Evolutionary conservation across 768 basidiomycete species (phyloP).

Genomic region (Suillus subalutaceus): DNA sequence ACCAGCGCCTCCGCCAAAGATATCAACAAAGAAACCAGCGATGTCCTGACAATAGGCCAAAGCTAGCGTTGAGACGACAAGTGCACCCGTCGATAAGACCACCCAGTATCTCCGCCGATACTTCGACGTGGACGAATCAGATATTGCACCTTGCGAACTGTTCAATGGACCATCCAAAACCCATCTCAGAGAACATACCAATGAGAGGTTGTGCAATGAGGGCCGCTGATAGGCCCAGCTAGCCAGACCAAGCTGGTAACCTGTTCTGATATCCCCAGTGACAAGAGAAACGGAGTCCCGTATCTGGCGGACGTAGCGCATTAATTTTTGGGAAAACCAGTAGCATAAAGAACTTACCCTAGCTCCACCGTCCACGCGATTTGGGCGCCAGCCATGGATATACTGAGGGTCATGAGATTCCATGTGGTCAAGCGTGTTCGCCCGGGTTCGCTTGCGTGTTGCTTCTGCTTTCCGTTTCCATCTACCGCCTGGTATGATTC

Average conservation of each 20-base stretch:
- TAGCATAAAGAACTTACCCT: conserved; percentile 55
- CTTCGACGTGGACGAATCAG: conserved; percentile 89
- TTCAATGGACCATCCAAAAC: conserved; percentile 12
- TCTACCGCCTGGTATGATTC: conserved; percentile 35
- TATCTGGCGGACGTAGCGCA: conserved; percentile 55
- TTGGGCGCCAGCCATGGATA: conserved; percentile 94
- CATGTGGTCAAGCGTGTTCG: conserved; percentile 47
- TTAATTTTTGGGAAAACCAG: neutral
- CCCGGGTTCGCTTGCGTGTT: conserved; percentile 23
- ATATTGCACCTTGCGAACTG: conserved; percentile 75
- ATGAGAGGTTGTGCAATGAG: conserved; percentile 97
- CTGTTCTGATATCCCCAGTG: conserved; percentile 81
- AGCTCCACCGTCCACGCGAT: conserved; percentile 96
- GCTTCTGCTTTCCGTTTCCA: conserved; percentile 29
- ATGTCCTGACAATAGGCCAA: conserved; percentile 83
- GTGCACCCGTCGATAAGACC: conserved; percentile 78
- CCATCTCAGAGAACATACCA: conserved; percentile 50
- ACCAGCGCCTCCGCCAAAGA: conserved; percentile 73
- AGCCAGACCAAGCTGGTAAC: conserved; percentile 95
- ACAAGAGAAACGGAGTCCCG: conserved; percentile 91
- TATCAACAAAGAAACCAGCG: conserved; percentile 75
- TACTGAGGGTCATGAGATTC: conserved; percentile 79
- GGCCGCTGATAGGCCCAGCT: conserved; percentile 91
- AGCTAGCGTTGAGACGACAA: conserved; percentile 74
- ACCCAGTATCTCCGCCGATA: conserved; percentile 95